A percentile compares a stretch with the other conserved stretches of the same genome.
Conservation (phyloP, 352 stramenopile species). For the Phytopythium sindhum region DNA sequence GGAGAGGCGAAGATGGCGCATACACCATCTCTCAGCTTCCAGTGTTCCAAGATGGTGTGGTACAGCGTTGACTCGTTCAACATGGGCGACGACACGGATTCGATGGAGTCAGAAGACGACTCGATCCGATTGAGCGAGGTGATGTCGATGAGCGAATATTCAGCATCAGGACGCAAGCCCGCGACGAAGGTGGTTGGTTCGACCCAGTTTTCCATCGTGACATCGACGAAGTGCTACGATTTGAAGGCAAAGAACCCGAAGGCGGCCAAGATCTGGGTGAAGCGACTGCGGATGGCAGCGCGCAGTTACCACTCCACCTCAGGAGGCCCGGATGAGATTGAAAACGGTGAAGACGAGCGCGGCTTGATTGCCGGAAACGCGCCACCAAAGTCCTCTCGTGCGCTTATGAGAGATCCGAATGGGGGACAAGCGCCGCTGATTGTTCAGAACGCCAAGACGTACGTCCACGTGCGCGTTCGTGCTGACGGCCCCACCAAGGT, state of each 20-base stretch:
- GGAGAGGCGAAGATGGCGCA: constrained; percentile 15
- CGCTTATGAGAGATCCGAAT: neutral
- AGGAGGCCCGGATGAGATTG: neutral
- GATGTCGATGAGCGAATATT: constrained; percentile 23
- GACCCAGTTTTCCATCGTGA: constrained; percentile 87
- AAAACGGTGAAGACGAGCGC: neutral
- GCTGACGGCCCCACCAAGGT: constrained; percentile 90
- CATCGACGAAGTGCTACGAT: constrained; percentile 81
- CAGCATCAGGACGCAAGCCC: constrained; percentile 12
- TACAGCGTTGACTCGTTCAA: constrained; percentile 80
- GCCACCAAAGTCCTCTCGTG: constrained; percentile 2
- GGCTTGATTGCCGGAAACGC: neutral
- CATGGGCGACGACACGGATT: constrained; percentile 66
- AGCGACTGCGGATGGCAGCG: constrained; percentile 59
- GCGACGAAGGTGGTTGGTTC: constrained; percentile 35
- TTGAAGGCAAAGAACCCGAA: constrained; percentile 77
- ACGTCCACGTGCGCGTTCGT: constrained; percentile 80
- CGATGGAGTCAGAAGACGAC: constrained; percentile 64
- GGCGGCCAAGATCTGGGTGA: constrained; percentile 68
- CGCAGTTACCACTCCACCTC: constrained; percentile 5
- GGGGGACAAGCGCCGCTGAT: constrained; percentile 8
- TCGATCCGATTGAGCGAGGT: constrained; percentile 22
- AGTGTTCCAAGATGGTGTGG: constrained; percentile 77
- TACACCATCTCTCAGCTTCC: constrained; percentile 40
- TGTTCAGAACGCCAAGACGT: constrained; percentile 81